Percentiles rank a stretch among this genome's conserved stretches.
Conservation (phyloP, 257 asterid genomes). For the Euphrasia confusa region DNA sequence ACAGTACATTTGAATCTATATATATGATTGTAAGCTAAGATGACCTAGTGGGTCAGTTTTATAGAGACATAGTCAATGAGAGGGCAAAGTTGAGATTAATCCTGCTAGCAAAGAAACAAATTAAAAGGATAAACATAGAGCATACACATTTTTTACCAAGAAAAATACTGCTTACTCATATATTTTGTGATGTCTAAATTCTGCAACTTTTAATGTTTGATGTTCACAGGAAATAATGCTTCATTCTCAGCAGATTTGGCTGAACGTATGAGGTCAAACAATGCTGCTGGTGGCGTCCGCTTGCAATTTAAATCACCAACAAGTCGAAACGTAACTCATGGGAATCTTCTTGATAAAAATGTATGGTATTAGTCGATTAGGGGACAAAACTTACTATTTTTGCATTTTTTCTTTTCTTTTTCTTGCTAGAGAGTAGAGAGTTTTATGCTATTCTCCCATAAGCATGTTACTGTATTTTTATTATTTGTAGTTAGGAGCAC, state of each 20-base stretch:
- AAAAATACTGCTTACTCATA: neutral
- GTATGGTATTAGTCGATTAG: constrained; percentile 34
- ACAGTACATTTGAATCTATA: neutral
- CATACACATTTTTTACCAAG: neutral
- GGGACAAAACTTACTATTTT: neutral
- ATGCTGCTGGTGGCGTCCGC: constrained; percentile 52
- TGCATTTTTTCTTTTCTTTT: constrained; percentile 8
- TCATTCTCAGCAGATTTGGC: constrained; percentile 51
- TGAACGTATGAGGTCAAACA: constrained; percentile 55
- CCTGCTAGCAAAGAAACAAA: neutral
- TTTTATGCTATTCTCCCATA: neutral
- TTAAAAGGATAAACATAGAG: constrained; percentile 1
- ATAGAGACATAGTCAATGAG: constrained; percentile 10
- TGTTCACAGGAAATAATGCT: constrained; percentile 44
- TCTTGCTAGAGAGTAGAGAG: neutral
- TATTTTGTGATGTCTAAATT: constrained; percentile 23
- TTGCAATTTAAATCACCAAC: constrained; percentile 71
- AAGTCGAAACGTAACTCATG: constrained; percentile 48
- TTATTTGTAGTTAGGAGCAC: constrained; percentile 10
- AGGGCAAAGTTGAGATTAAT: constrained; percentile 18
- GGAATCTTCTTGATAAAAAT: constrained; percentile 58
- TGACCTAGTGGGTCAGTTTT: constrained; percentile 13
- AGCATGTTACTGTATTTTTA: constrained; percentile 2
- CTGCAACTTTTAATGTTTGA: constrained; percentile 21
- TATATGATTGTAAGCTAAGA: neutral